These are phyloP conservation scores for Cyberlindnera petersonii DNA, from an alignment of 805 yeast species.

Conservation along the genomic window DNA sequence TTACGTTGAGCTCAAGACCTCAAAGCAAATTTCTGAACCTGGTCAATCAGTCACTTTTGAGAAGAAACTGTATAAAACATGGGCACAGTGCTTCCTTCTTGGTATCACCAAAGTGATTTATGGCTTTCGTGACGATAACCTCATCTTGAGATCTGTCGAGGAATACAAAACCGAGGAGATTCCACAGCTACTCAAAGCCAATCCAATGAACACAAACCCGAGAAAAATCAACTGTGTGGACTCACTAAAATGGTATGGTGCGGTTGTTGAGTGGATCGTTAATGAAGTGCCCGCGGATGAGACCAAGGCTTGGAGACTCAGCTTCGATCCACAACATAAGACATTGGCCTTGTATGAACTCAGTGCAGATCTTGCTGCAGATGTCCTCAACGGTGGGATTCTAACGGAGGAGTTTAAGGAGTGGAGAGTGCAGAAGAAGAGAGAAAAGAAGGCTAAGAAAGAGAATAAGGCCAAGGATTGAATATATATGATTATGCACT, in stretches of 20 bases:
- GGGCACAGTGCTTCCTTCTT: constrained; percentile 91
- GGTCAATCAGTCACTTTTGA: constrained; percentile 66
- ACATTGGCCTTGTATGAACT: constrained; percentile 51
- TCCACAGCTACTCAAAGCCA: constrained; percentile 61
- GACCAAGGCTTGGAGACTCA: constrained; percentile 46
- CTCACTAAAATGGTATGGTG: constrained; percentile 82
- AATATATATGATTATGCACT: no score
- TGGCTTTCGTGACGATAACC: constrained; percentile 79
- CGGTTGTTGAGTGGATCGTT: constrained; percentile 74
- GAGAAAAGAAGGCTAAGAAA: constrained; percentile 5
- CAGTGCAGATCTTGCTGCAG: constrained; percentile 33
- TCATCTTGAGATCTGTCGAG: constrained; percentile 65
- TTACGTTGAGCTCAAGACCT: constrained; percentile 83
- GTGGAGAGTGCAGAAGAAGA: constrained; percentile 42
- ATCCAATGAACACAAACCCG: constrained; percentile 38
- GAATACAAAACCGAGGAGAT: constrained; percentile 72
- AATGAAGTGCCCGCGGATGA: constrained; percentile 52
- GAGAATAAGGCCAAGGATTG: constrained; percentile 2
- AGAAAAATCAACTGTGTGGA: constrained; percentile 66
- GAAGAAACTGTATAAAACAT: constrained; percentile 67
- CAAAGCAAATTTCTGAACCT: constrained; percentile 50
- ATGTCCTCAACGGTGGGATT: constrained; percentile 38
- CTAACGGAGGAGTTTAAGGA: constrained; percentile 46
- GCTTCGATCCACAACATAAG: constrained; percentile 53
- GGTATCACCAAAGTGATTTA: constrained; percentile 80